phyloP scores from a whole-genome alignment of 768 basidiomycete species.

The Mycena belliarum region DNA sequence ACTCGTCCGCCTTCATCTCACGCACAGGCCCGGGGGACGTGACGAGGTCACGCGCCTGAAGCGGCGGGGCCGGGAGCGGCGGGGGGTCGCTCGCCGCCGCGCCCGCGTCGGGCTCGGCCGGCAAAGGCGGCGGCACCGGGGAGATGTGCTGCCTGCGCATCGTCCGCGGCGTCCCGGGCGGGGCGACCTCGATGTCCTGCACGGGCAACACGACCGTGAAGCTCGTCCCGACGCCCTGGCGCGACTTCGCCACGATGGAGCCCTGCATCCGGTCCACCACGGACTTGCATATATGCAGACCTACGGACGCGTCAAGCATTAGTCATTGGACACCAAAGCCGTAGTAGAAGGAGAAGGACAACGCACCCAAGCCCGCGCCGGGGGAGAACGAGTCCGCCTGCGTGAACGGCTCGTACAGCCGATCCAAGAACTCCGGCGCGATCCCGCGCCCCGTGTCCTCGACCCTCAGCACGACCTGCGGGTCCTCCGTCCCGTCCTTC shows the following conservation, averaged over 20 bases:
- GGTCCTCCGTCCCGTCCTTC: background rate
- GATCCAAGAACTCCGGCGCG: constrained; percentile 4
- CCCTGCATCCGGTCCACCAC: constrained; percentile 7
- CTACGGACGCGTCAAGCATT: background rate
- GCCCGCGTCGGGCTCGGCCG: no score
- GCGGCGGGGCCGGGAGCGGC: no score
- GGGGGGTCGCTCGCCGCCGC: no score
- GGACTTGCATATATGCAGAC: constrained; percentile 13
- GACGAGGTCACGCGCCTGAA: background rate
- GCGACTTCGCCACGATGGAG: constrained; percentile 7
- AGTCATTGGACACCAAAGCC: background rate
- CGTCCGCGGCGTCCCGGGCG: background rate
- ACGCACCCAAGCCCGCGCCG: constrained; percentile 12
- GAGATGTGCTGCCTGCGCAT: background rate
- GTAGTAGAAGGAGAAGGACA: no score
- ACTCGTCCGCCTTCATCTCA: no score
- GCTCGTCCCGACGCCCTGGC: background rate
- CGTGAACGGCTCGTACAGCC: constrained; percentile 15
- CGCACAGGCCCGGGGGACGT: no score
- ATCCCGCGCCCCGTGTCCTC: constrained; percentile 17
- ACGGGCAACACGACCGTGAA: constrained; percentile 14
- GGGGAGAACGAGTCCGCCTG: constrained; percentile 16
- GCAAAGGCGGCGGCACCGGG: background rate
- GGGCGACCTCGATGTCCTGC: background rate
- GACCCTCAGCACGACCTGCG: constrained; percentile 5